Evolutionary conservation across 495 filamentous ascomycete species (phyloP).

Genomic region (Podospora pseudopauciseta): DNA sequence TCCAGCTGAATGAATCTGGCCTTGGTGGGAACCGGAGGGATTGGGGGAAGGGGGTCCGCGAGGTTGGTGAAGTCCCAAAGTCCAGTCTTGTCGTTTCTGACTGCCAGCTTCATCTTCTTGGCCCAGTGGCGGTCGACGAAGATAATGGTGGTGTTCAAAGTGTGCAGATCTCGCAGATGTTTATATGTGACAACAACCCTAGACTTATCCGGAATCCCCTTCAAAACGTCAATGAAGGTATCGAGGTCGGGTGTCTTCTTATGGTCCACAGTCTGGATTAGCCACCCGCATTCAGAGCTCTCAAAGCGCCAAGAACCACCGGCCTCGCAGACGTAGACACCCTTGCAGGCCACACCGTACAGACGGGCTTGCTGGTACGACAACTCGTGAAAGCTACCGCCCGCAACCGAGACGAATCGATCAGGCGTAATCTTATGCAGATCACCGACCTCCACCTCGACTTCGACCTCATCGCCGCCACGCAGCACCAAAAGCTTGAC

Average conservation of each 20-base stretch:
- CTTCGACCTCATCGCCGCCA: constrained; percentile 81
- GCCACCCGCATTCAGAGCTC: constrained; percentile 83
- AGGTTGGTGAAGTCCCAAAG: constrained; percentile 93
- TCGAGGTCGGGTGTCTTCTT: constrained; percentile 82
- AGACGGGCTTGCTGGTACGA: constrained; percentile 95
- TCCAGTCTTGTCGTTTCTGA: constrained; percentile 85
- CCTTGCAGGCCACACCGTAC: constrained; percentile 85
- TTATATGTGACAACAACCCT: constrained; percentile 93
- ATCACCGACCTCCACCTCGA: constrained; percentile 83
- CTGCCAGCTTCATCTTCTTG: constrained; percentile 86
- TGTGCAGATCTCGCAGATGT: constrained; percentile 92
- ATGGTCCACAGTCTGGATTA: constrained; percentile 85
- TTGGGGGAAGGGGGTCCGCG: constrained; percentile 70
- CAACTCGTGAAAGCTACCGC: constrained; percentile 88
- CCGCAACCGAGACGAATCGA: constrained; percentile 89
- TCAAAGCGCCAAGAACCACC: constrained; percentile 94
- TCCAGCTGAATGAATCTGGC: constrained; percentile 89
- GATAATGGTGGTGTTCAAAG: constrained; percentile 85
- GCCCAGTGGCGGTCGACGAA: constrained; percentile 95
- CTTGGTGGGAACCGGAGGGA: constrained; percentile 64
- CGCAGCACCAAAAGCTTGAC: constrained; percentile 78
- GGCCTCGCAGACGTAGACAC: constrained; percentile 93
- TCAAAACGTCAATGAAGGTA: constrained; percentile 88
- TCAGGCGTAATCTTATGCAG: constrained; percentile 94
- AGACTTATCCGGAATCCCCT: constrained; percentile 80